These are phyloP conservation scores for Coemansia brasiliensis DNA, from an alignment of 192 early-diverging fungal genomes.

Conservation along the genomic window DNA sequence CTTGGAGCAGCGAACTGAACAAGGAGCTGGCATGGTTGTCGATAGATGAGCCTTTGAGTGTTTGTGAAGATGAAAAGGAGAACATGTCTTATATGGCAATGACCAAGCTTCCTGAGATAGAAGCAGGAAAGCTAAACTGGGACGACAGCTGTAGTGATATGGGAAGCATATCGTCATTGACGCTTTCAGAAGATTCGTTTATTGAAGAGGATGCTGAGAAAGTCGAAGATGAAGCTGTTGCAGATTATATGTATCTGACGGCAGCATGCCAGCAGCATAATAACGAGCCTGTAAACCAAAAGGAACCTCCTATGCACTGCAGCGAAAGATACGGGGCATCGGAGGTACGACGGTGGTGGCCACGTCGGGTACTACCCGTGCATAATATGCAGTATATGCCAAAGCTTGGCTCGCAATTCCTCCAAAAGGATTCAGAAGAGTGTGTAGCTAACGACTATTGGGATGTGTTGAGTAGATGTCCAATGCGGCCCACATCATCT, in stretches of 20 bases:
- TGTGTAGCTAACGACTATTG: slow-evolving; percentile 25
- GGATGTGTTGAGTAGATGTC: slow-evolving; percentile 42
- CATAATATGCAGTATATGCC: slow-evolving; percentile 56
- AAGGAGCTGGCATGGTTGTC: slow-evolving; percentile 7
- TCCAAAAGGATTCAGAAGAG: neutral
- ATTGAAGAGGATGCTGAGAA: neutral
- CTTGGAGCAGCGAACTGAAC: no score
- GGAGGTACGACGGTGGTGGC: slow-evolving; percentile 40
- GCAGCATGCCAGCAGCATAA: slow-evolving; percentile 7
- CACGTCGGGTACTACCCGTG: slow-evolving; percentile 34
- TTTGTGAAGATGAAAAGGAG: no score
- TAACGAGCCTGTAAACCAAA: neutral
- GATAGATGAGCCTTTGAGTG: neutral
- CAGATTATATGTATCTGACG: slow-evolving; percentile 37
- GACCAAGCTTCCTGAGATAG: no score
- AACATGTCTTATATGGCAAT: no score
- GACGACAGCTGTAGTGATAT: neutral
- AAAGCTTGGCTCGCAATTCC: slow-evolving; percentile 15
- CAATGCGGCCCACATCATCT: slow-evolving; percentile 49
- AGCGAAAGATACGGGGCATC: slow-evolving; percentile 1
- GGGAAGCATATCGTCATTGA: slow-evolving; percentile 16
- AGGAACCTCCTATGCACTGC: neutral
- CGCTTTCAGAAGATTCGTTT: slow-evolving; percentile 16
- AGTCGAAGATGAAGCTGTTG: neutral
- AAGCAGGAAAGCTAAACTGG: neutral